Conservation (phyloP, 257 asterid species). For the Jacaranda mimosifolia region DNA sequence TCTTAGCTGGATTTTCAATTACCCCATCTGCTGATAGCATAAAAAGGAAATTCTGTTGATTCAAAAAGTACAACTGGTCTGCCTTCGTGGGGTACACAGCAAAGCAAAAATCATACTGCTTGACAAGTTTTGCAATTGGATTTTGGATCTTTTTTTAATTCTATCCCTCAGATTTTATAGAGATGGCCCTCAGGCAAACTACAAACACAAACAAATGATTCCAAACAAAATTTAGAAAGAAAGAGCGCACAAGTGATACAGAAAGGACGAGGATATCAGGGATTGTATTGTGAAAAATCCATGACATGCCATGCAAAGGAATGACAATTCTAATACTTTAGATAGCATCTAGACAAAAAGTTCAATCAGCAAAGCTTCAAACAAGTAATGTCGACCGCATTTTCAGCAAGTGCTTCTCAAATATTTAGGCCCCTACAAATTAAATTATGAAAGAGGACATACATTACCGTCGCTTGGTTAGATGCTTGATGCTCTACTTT, state of each 20-base stretch:
- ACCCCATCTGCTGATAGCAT: slow-evolving; percentile 21
- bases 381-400: background rate
- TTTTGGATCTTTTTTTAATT: slow-evolving; percentile 15
- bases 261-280: slow-evolving; percentile 22
- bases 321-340: slow-evolving; percentile 22
- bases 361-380: slow-evolving; percentile 32
- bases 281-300: slow-evolving; percentile 2
- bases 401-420: slow-evolving; percentile 19
- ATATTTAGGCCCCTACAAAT: slow-evolving; percentile 30
- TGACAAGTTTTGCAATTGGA: slow-evolving; percentile 34
- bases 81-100: slow-evolving; percentile 35
- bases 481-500: background rate
- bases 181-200: slow-evolving; percentile 21
- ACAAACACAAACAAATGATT: slow-evolving; percentile 24
- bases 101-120: slow-evolving; percentile 25
- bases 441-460: background rate
- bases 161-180: slow-evolving; percentile 5
- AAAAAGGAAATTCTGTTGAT: slow-evolving; percentile 23
- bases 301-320: slow-evolving; percentile 34
- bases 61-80: slow-evolving; percentile 37
- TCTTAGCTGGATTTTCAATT: slow-evolving; percentile 42
- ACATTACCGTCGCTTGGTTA: slow-evolving; percentile 27
- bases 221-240: slow-evolving; percentile 34
- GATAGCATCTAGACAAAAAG: slow-evolving; percentile 30
- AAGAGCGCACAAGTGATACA: slow-evolving; percentile 34